Base-by-base conservation (phyloP, 2,329 filamentous ascomycete genomes). In the Setomelanomma holmii region DNA sequence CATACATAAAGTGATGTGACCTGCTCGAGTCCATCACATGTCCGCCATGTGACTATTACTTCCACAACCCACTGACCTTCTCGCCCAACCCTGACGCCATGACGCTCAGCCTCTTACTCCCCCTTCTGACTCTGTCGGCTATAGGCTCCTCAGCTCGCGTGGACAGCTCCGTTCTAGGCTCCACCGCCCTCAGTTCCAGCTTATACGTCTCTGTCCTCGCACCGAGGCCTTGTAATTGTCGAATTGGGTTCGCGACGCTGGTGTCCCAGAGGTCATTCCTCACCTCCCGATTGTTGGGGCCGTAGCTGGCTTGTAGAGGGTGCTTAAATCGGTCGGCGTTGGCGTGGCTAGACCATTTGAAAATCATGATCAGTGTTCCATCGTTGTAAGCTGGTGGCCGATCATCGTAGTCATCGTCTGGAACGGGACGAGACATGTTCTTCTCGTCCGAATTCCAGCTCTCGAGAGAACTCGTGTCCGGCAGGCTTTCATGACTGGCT, bases 341-440 rank as follows among this genome's bases (percentile, higher is more conserved):
- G n/a, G 42, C 55, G 35, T 57, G 63, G 41, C 55, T 63, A 14
- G 48, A 59, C 68, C 68, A 72, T 41, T 67, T 63, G 55, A 72
- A 70, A 1, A 70, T 55, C 64, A 67, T 69, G 42, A 72, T 45
- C 14, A 72, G 56, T 8, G 62, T 64, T 51, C 70, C 67, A 11
- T 66, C 63, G 10, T 64, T 58, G 27, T 20, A 20, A 21, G 16
- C 21, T 21, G 23, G 40, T n/a, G 40, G 14, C 17, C n/a, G n/a
- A n/a, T 50, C 44, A 1, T 53, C 51, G 19, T 53, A 45, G 3
- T 47, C 56, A 8, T 66, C 58, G 23, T 60, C 56, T 1, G 55
- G 44, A 24, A 54, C 63, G 38, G 56, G 56, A 5, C 63, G 30
- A 11, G 62, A 53, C 61, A 64, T 64, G 24, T 66, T 67, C 51